These are phyloP conservation scores for Iris pallida DNA, from an alignment of 116 monocot species.

Conservation along the genomic window DNA sequence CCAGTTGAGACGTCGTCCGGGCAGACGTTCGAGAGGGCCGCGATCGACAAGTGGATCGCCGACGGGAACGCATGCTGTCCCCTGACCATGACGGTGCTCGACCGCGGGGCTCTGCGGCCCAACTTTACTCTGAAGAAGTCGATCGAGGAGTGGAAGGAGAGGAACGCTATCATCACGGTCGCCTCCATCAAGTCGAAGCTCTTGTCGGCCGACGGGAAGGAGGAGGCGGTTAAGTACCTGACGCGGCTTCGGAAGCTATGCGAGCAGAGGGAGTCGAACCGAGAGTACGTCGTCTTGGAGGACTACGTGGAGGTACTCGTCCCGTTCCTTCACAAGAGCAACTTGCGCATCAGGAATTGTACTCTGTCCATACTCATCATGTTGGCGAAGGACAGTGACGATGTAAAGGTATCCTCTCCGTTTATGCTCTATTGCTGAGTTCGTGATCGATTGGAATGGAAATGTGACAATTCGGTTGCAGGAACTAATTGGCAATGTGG, in stretches of 20 bases:
- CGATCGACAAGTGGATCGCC: slow-evolving; percentile 27
- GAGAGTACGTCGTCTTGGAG: slow-evolving; percentile 32
- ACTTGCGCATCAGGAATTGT: slow-evolving; percentile 8
- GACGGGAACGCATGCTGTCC: slow-evolving; percentile 30
- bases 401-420: slow-evolving; percentile 19
- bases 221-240: slow-evolving; percentile 15
- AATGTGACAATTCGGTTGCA: slow-evolving; percentile 2
- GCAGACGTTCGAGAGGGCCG: slow-evolving; percentile 31
- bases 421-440: not conserved
- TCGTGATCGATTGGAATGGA: not conserved
- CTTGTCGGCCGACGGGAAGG: not conserved
- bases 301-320: slow-evolving; percentile 26
- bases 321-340: slow-evolving; percentile 20
- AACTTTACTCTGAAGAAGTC: slow-evolving; percentile 24
- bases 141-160: slow-evolving; percentile 42
- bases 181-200: slow-evolving; percentile 20
- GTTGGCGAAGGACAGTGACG: slow-evolving; percentile 24
- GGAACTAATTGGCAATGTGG: slow-evolving; percentile 30
- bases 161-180: slow-evolving; percentile 28
- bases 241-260: slow-evolving; percentile 17
- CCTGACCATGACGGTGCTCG: slow-evolving; percentile 17
- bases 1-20: slow-evolving; percentile 27
- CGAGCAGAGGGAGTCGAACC: slow-evolving; percentile 14
- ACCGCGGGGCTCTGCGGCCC: slow-evolving; percentile 7
- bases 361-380: slow-evolving; percentile 13